These are phyloP conservation scores for Rauvolfia tetraphylla DNA, from an alignment of 257 asterid genomes.

Conservation along the genomic window DNA sequence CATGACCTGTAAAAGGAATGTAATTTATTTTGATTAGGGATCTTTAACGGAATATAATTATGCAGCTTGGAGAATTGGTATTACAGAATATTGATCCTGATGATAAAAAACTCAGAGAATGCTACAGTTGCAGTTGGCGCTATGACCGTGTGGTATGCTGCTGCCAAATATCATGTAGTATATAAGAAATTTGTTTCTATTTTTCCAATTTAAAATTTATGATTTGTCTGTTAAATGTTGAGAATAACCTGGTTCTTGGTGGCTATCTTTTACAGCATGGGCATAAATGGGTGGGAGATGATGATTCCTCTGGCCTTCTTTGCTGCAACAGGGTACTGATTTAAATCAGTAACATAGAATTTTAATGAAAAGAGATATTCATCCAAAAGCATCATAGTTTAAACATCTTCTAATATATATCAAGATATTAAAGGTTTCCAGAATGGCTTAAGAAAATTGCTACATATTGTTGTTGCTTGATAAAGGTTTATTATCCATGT, in stretches of 20 bases:
- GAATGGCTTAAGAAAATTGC: not conserved
- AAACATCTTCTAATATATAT: too few relatives aligned
- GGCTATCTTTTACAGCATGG: slow-evolving; percentile 29
- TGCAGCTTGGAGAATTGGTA: slow-evolving; percentile 24
- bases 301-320: slow-evolving; percentile 51
- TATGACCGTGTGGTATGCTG: slow-evolving; percentile 11
- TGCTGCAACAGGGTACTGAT: slow-evolving; percentile 45
- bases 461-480: not conserved
- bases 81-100: slow-evolving; percentile 13
- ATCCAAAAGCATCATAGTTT: not conserved
- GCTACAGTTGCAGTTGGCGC: slow-evolving; percentile 9
- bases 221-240: not conserved
- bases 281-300: slow-evolving; percentile 49
- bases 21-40: not conserved
- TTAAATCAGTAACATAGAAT: not conserved
- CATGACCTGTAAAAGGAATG: not conserved
- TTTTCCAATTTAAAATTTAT: not conserved
- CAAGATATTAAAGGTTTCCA: too few relatives aligned
- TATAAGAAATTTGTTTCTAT: not conserved
- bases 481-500: not conserved
- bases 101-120: slow-evolving; percentile 11
- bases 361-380: not conserved
- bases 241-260: not conserved
- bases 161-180: not conserved
- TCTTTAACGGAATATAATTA: not conserved